Conservation (phyloP, 2,329 filamentous ascomycete genomes). For the Fusarium sp. region DNA sequence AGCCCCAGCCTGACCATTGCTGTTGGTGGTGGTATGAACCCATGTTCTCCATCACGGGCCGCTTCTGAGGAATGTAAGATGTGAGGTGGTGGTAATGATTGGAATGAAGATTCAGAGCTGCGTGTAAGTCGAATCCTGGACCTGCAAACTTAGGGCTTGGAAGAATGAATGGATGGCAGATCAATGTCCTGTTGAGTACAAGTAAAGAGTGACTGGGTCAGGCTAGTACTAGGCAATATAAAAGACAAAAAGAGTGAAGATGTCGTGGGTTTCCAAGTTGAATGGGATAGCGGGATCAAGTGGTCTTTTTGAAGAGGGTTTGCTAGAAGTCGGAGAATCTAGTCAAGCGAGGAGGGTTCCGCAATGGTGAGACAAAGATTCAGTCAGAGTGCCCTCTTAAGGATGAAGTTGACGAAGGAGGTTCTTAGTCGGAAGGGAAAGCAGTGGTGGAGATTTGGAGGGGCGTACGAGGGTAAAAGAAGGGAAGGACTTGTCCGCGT, state of each 20-base stretch:
- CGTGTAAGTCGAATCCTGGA: slow-evolving; percentile 19
- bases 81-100: slow-evolving; percentile 30
- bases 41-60: slow-evolving; percentile 48
- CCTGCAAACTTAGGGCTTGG: slow-evolving; percentile 5
- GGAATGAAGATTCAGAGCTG: slow-evolving; percentile 31
- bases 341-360: slow-evolving; percentile 50
- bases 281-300: slow-evolving; percentile 36
- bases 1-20: slow-evolving; percentile 54
- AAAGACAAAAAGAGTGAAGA: slow-evolving; percentile 39
- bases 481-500: slow-evolving; percentile 48
- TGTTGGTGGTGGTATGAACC: slow-evolving; percentile 51
- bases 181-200: slow-evolving; percentile 21
- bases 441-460: slow-evolving; percentile 44
- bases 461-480: slow-evolving; percentile 54
- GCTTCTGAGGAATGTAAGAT: slow-evolving; percentile 29
- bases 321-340: slow-evolving; percentile 35
- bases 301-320: slow-evolving; percentile 48
- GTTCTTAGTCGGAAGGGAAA: slow-evolving; percentile 47
- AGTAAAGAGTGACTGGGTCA: slow-evolving; percentile 43
- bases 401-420: slow-evolving; percentile 52
- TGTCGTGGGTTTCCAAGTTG: slow-evolving; percentile 28
- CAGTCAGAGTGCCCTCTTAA: slow-evolving; percentile 49
- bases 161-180: slow-evolving; percentile 29
- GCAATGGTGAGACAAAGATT: slow-evolving; percentile 51
- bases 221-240: slow-evolving; percentile 24